Evolutionary conservation across 805 yeast species (phyloP).

Genomic region (Wickerhamomyces chambardii): DNA sequence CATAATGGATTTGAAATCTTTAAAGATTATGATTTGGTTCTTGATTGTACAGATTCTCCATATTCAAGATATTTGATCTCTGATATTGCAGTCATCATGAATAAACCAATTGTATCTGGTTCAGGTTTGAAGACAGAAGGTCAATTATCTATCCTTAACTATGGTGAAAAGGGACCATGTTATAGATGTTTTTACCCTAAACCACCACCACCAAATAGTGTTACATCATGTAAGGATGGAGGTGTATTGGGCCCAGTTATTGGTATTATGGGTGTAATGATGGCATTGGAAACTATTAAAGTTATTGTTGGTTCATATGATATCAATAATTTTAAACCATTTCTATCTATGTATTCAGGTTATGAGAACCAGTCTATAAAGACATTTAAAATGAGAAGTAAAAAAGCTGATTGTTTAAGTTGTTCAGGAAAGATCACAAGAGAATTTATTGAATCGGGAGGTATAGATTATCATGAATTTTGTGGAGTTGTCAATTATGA

Average conservation of each 20-base stretch:
- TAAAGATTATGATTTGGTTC: slow-evolving; percentile 57
- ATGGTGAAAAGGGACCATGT: slow-evolving; percentile 68
- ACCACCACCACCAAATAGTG: slow-evolving; percentile 81
- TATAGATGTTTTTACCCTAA: slow-evolving; percentile 88
- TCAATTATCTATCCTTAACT: slow-evolving; percentile 73
- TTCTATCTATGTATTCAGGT: slow-evolving; percentile 58
- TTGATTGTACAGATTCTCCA: slow-evolving; percentile 96
- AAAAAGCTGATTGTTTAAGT: slow-evolving; percentile 48
- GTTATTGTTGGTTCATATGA: slow-evolving; percentile 50
- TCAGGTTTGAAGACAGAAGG: slow-evolving; percentile 92
- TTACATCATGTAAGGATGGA: slow-evolving; percentile 84
- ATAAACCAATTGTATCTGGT: slow-evolving; percentile 77
- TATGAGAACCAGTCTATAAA: slow-evolving; percentile 60
- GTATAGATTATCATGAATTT: slow-evolving; percentile 57
- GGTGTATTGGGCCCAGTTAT: slow-evolving; percentile 97
- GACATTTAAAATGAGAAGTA: slow-evolving; percentile 71
- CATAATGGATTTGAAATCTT: slow-evolving; percentile 58
- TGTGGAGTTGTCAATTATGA: slow-evolving; percentile 55
- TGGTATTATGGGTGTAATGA: slow-evolving; percentile 80
- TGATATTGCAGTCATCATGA: slow-evolving; percentile 66
- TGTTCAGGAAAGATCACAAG: slow-evolving; percentile 48
- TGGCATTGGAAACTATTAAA: slow-evolving; percentile 85
- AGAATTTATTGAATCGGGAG: slow-evolving; percentile 33
- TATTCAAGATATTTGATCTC: slow-evolving; percentile 77
- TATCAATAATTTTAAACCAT: slow-evolving; percentile 50